A percentile compares a stretch with the other conserved stretches of the same genome.
Evolutionary conservation across 1,139 yeast genomes (phyloP).

Genomic region (Candida tetrigidarum): DNA sequence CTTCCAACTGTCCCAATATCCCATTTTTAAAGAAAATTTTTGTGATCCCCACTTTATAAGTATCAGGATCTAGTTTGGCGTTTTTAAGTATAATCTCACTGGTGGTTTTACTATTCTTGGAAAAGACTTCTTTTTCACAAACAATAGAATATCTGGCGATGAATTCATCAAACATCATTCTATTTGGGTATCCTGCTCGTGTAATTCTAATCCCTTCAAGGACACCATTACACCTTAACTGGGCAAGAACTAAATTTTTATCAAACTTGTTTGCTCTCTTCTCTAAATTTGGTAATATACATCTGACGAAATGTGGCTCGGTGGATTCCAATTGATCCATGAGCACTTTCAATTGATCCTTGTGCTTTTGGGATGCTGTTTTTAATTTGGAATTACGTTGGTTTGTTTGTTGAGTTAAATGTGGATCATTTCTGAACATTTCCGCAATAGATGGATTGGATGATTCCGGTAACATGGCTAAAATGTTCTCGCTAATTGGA

Average conservation of each 20-base stretch:
- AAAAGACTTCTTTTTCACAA: constrained; percentile 46
- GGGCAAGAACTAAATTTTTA: constrained; percentile 79
- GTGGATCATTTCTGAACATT: constrained; percentile 30
- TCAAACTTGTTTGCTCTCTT: constrained; percentile 77
- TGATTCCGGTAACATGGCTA: constrained; percentile 61
- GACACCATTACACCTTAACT: constrained; percentile 96
- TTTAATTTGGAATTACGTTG: constrained; percentile 45
- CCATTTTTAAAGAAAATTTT: constrained; percentile 96
- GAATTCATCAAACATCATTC: constrained; percentile 84
- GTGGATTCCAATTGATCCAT: constrained; percentile 79
- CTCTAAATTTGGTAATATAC: constrained; percentile 86
- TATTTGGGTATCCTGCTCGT: constrained; percentile 95
- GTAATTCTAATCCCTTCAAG: constrained; percentile 97
- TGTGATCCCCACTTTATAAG: constrained; percentile 80
- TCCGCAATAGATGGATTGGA: constrained; percentile 49
- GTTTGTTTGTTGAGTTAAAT: constrained; percentile 13
- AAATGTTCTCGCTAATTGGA: constrained; percentile 81
- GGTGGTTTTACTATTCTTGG: constrained; percentile 61
- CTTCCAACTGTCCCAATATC: constrained; percentile 85
- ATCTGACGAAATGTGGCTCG: constrained; percentile 96
- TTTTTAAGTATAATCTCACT: constrained; percentile 69
- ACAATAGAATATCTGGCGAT: constrained; percentile 73
- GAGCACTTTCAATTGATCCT: constrained; percentile 75
- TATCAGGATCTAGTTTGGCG: constrained; percentile 61
- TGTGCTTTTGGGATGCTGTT: constrained; percentile 86